A percentile compares a stretch with the other conserved stretches of the same genome.
Conservation (phyloP, 139 green algal species). For the Edaphochlamys debaryana region DNA sequence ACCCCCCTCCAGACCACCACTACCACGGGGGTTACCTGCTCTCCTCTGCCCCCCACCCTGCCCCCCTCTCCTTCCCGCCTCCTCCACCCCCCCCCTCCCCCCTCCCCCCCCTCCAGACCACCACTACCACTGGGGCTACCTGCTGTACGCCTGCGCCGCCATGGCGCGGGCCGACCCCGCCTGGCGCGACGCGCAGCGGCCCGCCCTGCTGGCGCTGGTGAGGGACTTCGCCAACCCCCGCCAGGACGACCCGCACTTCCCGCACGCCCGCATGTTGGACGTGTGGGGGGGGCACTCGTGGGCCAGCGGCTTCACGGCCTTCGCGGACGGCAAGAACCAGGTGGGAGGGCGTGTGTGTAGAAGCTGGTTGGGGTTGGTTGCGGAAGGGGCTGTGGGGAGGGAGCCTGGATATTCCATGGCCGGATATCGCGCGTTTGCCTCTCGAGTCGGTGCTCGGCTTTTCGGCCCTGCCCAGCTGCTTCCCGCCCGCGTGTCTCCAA, state of each 20-base stretch:
- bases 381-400: background rate
- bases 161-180: constrained; percentile 36
- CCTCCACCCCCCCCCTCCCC: too few relatives aligned
- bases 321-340: constrained; percentile 60
- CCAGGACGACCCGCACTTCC: constrained; percentile 49
- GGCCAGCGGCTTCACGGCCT: constrained; percentile 48
- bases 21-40: too few relatives aligned
- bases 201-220: constrained; percentile 37
- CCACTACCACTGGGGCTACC: constrained; percentile 60
- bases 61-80: too few relatives aligned
- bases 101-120: too few relatives aligned
- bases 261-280: constrained; percentile 56
- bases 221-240: constrained; percentile 52
- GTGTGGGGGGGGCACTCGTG: constrained; percentile 54
- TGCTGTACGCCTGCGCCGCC: constrained; percentile 53
- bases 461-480: too few relatives aligned
- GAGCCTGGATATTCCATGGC: too few relatives aligned
- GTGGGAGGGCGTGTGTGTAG: background rate
- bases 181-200: constrained; percentile 24
- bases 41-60: too few relatives aligned
- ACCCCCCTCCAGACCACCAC: too few relatives aligned
- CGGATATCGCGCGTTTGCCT: too few relatives aligned
- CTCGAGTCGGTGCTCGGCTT: too few relatives aligned
- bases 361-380: too few relatives aligned
- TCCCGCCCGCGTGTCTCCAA: too few relatives aligned